Evolutionary conservation across 768 basidiomycete genomes (phyloP).

Genomic region (Kwoniella pini): DNA sequence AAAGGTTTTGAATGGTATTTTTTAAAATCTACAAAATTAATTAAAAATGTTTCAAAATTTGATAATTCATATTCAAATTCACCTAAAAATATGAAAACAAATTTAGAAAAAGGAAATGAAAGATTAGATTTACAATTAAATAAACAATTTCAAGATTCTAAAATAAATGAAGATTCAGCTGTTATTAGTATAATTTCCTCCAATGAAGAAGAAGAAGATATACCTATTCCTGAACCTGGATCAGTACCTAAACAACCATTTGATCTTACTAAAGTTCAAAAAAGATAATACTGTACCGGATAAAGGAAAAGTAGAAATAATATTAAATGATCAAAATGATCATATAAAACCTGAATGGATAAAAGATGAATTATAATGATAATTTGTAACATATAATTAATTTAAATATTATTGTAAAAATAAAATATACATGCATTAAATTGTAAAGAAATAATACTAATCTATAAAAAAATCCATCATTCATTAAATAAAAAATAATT

Average conservation of each 20-base stretch:
- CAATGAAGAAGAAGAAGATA: not conserved
- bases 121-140: not conserved
- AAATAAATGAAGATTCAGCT: constrained; percentile 8
- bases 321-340: not conserved
- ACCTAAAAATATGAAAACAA: not conserved
- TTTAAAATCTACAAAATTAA: constrained; percentile 42
- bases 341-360: not conserved
- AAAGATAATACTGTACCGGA: not conserved
- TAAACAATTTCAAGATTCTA: not conserved
- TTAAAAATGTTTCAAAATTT: constrained; percentile 21
- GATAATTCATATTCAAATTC: not conserved
- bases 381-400: not conserved
- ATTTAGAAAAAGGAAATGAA: not conserved
- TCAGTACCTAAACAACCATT: not conserved
- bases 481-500: not conserved
- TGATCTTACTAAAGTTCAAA: not conserved
- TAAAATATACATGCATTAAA: constrained; percentile 5
- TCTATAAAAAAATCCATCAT: constrained; percentile 1
- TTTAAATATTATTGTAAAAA: not conserved
- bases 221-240: not conserved
- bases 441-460: too few relatives aligned
- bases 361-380: constrained; percentile 1
- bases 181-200: not conserved
- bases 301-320: constrained; percentile 12
- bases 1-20: constrained; percentile 79